Conservation (phyloP, 805 yeast genomes). For the Starmerella tilneyi region DNA sequence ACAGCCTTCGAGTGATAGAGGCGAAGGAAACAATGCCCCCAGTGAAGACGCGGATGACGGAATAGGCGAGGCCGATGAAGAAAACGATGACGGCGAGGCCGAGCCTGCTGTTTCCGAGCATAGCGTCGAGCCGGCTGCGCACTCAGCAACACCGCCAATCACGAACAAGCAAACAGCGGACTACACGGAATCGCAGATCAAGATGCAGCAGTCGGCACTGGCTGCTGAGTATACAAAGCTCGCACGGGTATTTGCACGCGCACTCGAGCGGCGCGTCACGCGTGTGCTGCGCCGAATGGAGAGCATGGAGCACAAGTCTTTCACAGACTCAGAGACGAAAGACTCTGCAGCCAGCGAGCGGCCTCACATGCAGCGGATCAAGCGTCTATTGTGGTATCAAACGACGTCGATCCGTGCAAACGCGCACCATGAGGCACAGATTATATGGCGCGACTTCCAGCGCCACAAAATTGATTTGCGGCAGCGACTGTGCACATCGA, state of each 20-base stretch:
- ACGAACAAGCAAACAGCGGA: slow-evolving; percentile 1
- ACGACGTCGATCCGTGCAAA: slow-evolving; percentile 14
- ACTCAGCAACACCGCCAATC: neutral
- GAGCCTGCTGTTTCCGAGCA: no score
- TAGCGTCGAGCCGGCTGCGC: neutral
- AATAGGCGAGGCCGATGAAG: slow-evolving; percentile 4
- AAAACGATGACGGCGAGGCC: slow-evolving; percentile 5
- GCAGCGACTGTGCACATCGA: slow-evolving; percentile 21
- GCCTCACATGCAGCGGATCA: slow-evolving; percentile 16
- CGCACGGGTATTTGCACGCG: slow-evolving; percentile 18
- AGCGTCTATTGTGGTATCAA: slow-evolving; percentile 16
- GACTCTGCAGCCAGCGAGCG: neutral
- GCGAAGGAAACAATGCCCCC: neutral
- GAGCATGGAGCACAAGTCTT: slow-evolving; percentile 10
- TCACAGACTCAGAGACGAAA: slow-evolving; percentile 3
- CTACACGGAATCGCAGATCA: slow-evolving; percentile 14
- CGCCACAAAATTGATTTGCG: slow-evolving; percentile 26
- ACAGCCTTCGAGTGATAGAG: neutral
- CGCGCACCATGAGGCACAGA: slow-evolving; percentile 17
- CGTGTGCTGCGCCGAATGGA: slow-evolving; percentile 21
- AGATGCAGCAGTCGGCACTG: slow-evolving; percentile 17
- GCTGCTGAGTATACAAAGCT: slow-evolving; percentile 21
- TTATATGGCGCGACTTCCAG: slow-evolving; percentile 29
- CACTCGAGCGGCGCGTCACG: slow-evolving; percentile 22
- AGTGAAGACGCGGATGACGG: neutral